These are phyloP conservation scores for Leccinum barrowsii DNA, from an alignment of 768 basidiomycete genomes.

Conservation along the genomic window DNA sequence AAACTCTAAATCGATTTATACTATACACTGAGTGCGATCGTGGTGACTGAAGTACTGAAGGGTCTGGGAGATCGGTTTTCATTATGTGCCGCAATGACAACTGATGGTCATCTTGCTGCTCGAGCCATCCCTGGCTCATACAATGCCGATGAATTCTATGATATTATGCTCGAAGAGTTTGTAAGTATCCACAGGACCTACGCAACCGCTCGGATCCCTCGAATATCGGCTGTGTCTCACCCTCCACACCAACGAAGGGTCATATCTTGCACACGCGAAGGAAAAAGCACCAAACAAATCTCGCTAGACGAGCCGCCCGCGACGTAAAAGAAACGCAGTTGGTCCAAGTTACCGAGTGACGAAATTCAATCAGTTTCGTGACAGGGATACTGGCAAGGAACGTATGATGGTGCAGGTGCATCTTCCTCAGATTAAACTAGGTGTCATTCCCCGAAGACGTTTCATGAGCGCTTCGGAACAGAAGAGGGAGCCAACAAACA, in stretches of 20 bases:
- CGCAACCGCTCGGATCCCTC: slow-evolving; percentile 97
- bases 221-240: slow-evolving; percentile 98
- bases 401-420: slow-evolving; percentile 98
- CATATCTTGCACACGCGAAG: slow-evolving; percentile 97
- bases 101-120: too few species aligned
- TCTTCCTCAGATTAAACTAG: slow-evolving; percentile 88
- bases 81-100: too few species aligned
- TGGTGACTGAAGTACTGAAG: too few species aligned
- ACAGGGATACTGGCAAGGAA: slow-evolving; percentile 85
- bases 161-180: too few species aligned
- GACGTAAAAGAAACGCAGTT: slow-evolving; percentile 93
- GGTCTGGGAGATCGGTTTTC: too few species aligned
- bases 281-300: slow-evolving; percentile 99
- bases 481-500: slow-evolving; percentile 90
- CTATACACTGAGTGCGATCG: too few species aligned
- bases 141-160: too few species aligned
- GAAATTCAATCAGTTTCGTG: slow-evolving; percentile 67
- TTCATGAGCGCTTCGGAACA: slow-evolving; percentile 99
- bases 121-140: too few species aligned
- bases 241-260: slow-evolving; percentile 97
- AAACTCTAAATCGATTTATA: too few species aligned
- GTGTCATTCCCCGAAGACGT: slow-evolving; percentile 76
- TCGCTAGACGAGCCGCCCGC: slow-evolving; percentile 91
- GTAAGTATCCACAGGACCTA: slow-evolving; percentile 34
- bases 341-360: slow-evolving; percentile 96